Evolutionary conservation across 2,329 filamentous ascomycete species (phyloP).

Genomic region (Fusarium sp.): DNA sequence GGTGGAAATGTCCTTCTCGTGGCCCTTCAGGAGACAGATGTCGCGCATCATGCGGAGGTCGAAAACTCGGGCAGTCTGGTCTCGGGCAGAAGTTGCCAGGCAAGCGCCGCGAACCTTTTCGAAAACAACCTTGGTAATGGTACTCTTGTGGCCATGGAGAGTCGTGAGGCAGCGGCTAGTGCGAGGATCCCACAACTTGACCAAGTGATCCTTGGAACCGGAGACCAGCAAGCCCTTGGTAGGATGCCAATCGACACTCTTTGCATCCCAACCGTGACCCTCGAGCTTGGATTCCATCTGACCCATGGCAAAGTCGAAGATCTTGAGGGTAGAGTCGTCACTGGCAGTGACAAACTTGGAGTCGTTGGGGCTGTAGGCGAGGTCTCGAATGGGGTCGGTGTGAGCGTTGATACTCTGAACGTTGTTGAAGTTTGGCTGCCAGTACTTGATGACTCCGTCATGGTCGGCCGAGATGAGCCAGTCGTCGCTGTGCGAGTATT

Average conservation of each 20-base stretch:
- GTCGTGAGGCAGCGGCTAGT: slow-evolving; percentile 91
- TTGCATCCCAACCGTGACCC: slow-evolving; percentile 98
- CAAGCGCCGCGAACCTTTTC: slow-evolving; percentile 87
- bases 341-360: slow-evolving; percentile 96
- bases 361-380: slow-evolving; percentile 94
- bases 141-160: slow-evolving; percentile 96
- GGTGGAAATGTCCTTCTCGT: slow-evolving; percentile 96
- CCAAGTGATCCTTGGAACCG: slow-evolving; percentile 95
- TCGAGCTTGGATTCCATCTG: slow-evolving; percentile 85
- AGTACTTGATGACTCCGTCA: slow-evolving; percentile 96
- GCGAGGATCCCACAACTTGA: slow-evolving; percentile 98
- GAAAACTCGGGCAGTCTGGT: slow-evolving; percentile 93
- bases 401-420: slow-evolving; percentile 95
- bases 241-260: slow-evolving; percentile 97
- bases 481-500: slow-evolving; percentile 95
- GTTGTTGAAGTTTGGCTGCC: slow-evolving; percentile 99
- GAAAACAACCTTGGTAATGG: slow-evolving; percentile 92
- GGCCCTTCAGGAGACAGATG: slow-evolving; percentile 90
- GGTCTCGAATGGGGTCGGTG: slow-evolving; percentile 87
- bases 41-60: slow-evolving; percentile 99
- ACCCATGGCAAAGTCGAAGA: slow-evolving; percentile 94
- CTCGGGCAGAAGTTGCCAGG: slow-evolving; percentile 91
- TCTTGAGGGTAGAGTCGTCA: slow-evolving; percentile 92
- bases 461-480: slow-evolving; percentile 97
- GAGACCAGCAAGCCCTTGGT: slow-evolving; percentile 94